Percentiles rank a stretch among this genome's conserved stretches.
Evolutionary conservation across 2,329 filamentous ascomycete genomes (phyloP).

Genomic region (Xylariaceae sp.): DNA sequence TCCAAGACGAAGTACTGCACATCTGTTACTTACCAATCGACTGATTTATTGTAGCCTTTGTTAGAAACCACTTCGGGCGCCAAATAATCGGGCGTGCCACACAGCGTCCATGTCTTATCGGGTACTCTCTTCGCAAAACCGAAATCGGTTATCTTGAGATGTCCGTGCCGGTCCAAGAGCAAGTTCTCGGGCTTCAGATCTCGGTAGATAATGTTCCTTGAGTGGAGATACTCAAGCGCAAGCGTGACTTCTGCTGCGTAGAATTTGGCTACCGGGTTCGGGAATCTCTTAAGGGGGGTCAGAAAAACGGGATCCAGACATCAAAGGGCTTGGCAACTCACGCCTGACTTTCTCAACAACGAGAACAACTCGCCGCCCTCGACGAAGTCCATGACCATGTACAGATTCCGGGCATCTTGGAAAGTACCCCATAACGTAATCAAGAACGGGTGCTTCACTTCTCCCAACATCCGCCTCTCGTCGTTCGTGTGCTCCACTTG

Average conservation of each 20-base stretch:
- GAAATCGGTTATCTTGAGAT: slow-evolving; percentile 97
- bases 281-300: slow-evolving; percentile 70
- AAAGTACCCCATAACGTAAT: slow-evolving; percentile 99
- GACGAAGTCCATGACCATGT: slow-evolving; percentile 99
- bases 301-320: slow-evolving; percentile 14
- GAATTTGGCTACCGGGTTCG: slow-evolving; percentile 97
- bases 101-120: slow-evolving; percentile 98
- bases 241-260: slow-evolving; percentile 97
- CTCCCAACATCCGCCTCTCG: slow-evolving; percentile 89
- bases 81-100: slow-evolving; percentile 94
- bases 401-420: slow-evolving; percentile 89
- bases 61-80: slow-evolving; percentile 98
- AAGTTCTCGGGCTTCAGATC: slow-evolving; percentile 95
- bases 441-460: slow-evolving; percentile 96
- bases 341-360: slow-evolving; percentile 86
- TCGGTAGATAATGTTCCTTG: slow-evolving; percentile 93
- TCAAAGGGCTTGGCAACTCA: slow-evolving; percentile 37
- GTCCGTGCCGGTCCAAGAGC: slow-evolving; percentile 84
- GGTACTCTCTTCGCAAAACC: slow-evolving; percentile 97
- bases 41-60: slow-evolving; percentile 99
- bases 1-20: slow-evolving; percentile 5
- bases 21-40: slow-evolving; percentile 76
- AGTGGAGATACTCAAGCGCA: slow-evolving; percentile 91
- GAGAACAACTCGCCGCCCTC: slow-evolving; percentile 98
- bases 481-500: slow-evolving; percentile 99